A percentile compares a stretch with the other conserved stretches of the same genome.
phyloP scores from a whole-genome alignment of 2,329 filamentous ascomycete genomes.

The Trichophyton equinum region DNA sequence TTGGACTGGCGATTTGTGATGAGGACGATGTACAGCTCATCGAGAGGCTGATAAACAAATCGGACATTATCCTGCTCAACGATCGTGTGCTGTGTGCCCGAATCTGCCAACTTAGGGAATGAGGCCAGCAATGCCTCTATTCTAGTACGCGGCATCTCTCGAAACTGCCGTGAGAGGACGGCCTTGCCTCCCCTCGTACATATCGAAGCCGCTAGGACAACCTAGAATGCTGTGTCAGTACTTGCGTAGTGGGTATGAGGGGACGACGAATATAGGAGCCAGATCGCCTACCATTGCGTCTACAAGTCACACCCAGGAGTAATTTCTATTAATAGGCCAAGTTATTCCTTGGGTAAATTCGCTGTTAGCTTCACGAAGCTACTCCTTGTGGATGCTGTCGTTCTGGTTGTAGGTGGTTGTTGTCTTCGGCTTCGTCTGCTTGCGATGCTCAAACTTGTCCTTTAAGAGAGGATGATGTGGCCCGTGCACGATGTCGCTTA shows the following conservation, averaged over 20 bases:
- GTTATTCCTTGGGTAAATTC: background rate
- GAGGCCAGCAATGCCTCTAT: slow-evolving; percentile 94
- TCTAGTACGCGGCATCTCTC: slow-evolving; percentile 91
- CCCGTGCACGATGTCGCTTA: slow-evolving; percentile 8
- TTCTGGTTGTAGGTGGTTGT: background rate
- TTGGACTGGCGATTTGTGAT: slow-evolving; percentile 99
- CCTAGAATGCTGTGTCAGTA: slow-evolving; percentile 41
- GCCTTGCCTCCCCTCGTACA: slow-evolving; percentile 97
- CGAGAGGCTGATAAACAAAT: slow-evolving; percentile 96
- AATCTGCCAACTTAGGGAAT: slow-evolving; percentile 94
- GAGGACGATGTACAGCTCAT: slow-evolving; percentile 98
- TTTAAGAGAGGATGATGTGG: slow-evolving; percentile 1
- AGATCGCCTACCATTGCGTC: slow-evolving; percentile 20
- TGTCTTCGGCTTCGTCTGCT: background rate
- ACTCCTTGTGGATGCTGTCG: background rate
- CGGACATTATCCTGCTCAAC: slow-evolving; percentile 99
- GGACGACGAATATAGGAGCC: background rate
- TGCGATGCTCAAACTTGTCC: background rate
- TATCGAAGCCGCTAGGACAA: slow-evolving; percentile 96
- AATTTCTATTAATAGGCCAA: background rate
- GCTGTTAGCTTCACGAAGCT: background rate
- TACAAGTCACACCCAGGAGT: background rate
- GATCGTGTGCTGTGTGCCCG: slow-evolving; percentile 91
- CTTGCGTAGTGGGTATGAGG: slow-evolving; percentile 10
- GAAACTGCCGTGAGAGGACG: slow-evolving; percentile 93